Percentiles rank a stretch among this genome's conserved stretches.
phyloP scores from a whole-genome alignment of 257 asterid species.

The Petunia secreta region DNA sequence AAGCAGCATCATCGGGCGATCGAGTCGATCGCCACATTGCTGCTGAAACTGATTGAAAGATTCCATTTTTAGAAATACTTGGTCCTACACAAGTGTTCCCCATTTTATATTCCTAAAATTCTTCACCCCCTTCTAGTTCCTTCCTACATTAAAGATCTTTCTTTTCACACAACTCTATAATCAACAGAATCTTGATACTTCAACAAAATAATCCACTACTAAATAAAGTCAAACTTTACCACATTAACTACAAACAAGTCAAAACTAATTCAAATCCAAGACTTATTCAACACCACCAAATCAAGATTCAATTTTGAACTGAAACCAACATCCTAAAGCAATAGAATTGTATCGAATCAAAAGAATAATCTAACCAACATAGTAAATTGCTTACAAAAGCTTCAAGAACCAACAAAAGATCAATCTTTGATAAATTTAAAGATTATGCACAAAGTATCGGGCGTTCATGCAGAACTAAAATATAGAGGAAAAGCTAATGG shows the following conservation, averaged over 20 bases:
- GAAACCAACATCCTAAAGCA: not conserved
- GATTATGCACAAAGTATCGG: too few species aligned
- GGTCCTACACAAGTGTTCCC: slow-evolving; percentile 35
- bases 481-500: not conserved
- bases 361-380: not conserved
- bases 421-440: not conserved
- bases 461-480: not conserved
- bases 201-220: slow-evolving; percentile 2
- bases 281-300: not conserved
- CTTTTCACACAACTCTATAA: not conserved
- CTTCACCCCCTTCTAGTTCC: not conserved
- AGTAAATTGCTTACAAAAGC: not conserved
- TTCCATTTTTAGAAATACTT: slow-evolving; percentile 31
- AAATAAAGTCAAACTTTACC: slow-evolving; percentile 3
- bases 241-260: slow-evolving; percentile 6
- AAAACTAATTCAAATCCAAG: slow-evolving; percentile 12
- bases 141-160: not conserved
- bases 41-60: slow-evolving; percentile 34
- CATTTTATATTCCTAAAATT: slow-evolving; percentile 15
- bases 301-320: slow-evolving; percentile 12
- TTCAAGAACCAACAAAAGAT: not conserved
- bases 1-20: slow-evolving; percentile 23
- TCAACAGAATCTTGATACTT: slow-evolving; percentile 13
- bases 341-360: slow-evolving; percentile 5
- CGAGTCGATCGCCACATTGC: slow-evolving; percentile 31